These are phyloP conservation scores for Friedmanniomyces simplex DNA, from an alignment of 495 filamentous ascomycete species.

Conservation along the genomic window DNA sequence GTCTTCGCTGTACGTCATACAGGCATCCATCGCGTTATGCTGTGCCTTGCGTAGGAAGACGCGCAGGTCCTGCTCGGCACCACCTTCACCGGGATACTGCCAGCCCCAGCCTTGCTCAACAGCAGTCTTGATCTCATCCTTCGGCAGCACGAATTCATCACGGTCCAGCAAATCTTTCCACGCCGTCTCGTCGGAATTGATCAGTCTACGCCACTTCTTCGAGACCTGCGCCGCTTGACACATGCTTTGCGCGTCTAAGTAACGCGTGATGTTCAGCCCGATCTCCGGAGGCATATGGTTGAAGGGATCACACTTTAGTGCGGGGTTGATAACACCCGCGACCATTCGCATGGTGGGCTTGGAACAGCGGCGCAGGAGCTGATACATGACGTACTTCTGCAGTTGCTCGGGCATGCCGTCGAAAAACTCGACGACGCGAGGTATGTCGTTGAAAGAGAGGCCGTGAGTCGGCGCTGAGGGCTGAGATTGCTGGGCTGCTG, in stretches of 20 bases:
- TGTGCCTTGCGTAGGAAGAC: background rate
- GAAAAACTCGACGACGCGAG: constrained; percentile 76
- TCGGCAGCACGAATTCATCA: constrained; percentile 67
- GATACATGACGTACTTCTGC: constrained; percentile 92
- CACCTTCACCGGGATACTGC: constrained; percentile 75
- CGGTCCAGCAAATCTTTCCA: constrained; percentile 90
- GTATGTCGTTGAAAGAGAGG: constrained; percentile 59
- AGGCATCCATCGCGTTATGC: background rate
- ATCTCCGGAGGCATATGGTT: constrained; percentile 74
- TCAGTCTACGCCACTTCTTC: constrained; percentile 79
- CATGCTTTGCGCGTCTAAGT: constrained; percentile 76
- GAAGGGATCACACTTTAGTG: constrained; percentile 91
- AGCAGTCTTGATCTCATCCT: constrained; percentile 75
- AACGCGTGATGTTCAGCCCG: constrained; percentile 74
- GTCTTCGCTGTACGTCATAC: constrained; percentile 13
- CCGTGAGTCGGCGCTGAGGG: constrained; percentile 2
- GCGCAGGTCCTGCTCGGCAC: constrained; percentile 68
- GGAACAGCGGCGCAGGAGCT: constrained; percentile 77
- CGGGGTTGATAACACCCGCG: constrained; percentile 86
- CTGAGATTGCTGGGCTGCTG: constrained; percentile 3
- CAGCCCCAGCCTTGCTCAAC: constrained; percentile 98
- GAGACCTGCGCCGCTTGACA: constrained; percentile 91
- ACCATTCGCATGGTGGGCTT: constrained; percentile 87
- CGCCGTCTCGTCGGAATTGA: constrained; percentile 84
- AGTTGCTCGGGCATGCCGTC: constrained; percentile 79